Conservation (phyloP, 306 rosid species). For the Castanea sativa region DNA sequence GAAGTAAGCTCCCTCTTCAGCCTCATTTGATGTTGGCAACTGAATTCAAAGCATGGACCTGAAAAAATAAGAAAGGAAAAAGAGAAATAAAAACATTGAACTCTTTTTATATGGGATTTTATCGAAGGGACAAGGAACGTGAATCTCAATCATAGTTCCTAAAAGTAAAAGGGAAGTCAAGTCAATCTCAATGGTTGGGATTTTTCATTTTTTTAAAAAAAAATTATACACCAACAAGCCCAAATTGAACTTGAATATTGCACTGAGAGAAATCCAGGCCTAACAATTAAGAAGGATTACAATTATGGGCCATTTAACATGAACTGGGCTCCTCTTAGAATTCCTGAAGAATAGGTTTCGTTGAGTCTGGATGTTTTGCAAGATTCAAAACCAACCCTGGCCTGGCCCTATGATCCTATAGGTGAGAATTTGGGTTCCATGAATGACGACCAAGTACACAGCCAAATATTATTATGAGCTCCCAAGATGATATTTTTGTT, state of each 20-base stretch:
- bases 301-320: background rate
- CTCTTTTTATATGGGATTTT: too few relatives aligned
- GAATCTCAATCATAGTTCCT: background rate
- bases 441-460: too few relatives aligned
- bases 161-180: background rate
- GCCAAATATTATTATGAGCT: too few relatives aligned
- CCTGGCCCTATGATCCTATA: too few relatives aligned
- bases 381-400: background rate
- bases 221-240: too few relatives aligned
- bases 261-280: background rate
- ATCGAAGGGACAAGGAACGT: background rate
- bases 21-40: background rate
- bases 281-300: background rate
- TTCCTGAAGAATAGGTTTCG: background rate
- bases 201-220: background rate
- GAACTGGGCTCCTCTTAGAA: background rate
- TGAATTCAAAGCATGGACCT: background rate
- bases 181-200: background rate
- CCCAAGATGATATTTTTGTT: too few relatives aligned
- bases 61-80: background rate
- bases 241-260: background rate
- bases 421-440: background rate
- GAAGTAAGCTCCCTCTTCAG: background rate
- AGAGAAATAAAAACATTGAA: too few relatives aligned
- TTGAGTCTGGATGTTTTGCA: background rate